Evolutionary conservation across 257 asterid species (phyloP), one percentile per base, ranked within the genome.

Genomic region (Fraxinus americana): DNA sequence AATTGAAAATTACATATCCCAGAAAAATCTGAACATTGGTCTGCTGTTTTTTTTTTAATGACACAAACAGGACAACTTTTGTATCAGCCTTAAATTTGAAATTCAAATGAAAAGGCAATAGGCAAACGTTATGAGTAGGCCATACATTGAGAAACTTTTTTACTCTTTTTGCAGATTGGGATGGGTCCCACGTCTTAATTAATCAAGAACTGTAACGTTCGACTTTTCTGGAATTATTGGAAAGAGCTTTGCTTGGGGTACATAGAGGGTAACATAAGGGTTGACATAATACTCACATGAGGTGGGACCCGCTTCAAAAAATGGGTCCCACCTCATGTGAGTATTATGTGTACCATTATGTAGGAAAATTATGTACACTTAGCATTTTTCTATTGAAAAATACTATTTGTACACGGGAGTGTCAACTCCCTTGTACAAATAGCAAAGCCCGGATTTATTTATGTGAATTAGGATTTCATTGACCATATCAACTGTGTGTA

Each of bases 31-130:
- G 32, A 75, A 67, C 77, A 73, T 8, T 67, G 69, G 54, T n/a
- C 1, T 59, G 11, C 34, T 70, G 14, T 68, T 74, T 67, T 8
- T 35, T 63, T 72, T 70, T 75, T 65, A 61, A 65, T 63, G 81
- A 80, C 54, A 19, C 63, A 17, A 41, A 61, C 61, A 27, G 17
- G 16, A 25, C 75, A 75, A 69, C 19, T 17, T 80, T 77, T 76
- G 73, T 39, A 3, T 34, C 52, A 36, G 75, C 39, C 81, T 73
- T 71, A 81, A 87, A 83, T 89, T 92, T 89, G 96, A 94, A 94
- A 86, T 94, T 94, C 97, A 88, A 94, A 90, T 85, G 81, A 66
- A 84, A 86, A 87, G 59, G 87, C 25, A 50, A 35, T 4, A 27
- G 27, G 1, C 73, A 39, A 77, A 91, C 91, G 88, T 86, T 87